Evolutionary conservation across 2,329 filamentous ascomycete species (phyloP).

Genomic region (Blastomyces percursus): DNA sequence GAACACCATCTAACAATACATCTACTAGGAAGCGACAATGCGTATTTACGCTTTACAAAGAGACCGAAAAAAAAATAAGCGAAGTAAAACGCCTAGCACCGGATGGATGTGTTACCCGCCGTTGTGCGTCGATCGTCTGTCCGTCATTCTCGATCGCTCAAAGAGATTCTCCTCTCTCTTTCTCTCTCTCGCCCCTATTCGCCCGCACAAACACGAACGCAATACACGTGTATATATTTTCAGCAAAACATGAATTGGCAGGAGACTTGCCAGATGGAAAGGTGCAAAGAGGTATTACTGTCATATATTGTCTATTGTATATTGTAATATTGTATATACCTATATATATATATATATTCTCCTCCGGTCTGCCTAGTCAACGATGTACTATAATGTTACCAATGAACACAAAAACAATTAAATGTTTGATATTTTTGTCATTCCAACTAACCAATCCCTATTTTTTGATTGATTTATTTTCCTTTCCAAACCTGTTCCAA

Average conservation of each 20-base stretch:
- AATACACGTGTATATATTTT: neutral
- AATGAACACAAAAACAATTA: neutral
- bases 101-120: neutral
- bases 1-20: neutral
- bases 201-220: neutral
- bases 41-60: neutral
- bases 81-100: neutral
- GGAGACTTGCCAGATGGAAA: neutral
- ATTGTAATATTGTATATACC: no score
- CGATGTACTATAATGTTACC: neutral
- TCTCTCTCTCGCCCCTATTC: no score
- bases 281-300: neutral
- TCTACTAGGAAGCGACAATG: neutral
- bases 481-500: no score
- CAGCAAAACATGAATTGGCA: neutral
- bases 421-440: neutral
- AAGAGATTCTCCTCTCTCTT: no score
- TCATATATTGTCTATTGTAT: neutral
- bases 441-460: no score
- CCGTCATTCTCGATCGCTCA: no score
- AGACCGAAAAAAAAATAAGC: neutral
- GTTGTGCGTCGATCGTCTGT: neutral
- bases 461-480: neutral
- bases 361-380: no score
- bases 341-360: neutral